Base-by-base conservation (phyloP, 805 yeast species). In the Kluyveromyces dobzhanskii region DNA sequence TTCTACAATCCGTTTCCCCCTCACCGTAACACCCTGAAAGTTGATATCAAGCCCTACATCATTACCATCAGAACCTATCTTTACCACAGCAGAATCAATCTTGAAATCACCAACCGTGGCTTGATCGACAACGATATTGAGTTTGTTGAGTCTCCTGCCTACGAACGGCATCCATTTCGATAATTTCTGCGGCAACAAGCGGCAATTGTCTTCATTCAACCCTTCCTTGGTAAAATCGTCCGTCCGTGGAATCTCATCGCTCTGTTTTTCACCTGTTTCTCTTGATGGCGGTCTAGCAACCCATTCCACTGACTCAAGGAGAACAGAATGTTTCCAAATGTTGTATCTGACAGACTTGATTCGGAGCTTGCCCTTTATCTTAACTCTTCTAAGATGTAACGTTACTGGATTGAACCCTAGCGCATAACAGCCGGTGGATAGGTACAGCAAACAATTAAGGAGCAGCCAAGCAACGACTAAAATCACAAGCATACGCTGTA, bases 341-440 rank as follows among this genome's bases (percentile, higher is more conserved):
- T 43, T 35, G 14, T 54, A 30, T 34, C 50, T 53, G 5, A 55
- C 14, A 11, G 49, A 44, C 17, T 40, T 38, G n/a, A 55, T 30
- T 9, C 38, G 14, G 4, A 46, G 16, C 9, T 37, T 41, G 38
- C 44, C 44, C 19, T 43, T 44, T 16, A 44, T 40, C 3, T 28
- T 23, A 8, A 56, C 27, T 7, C 45, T 35, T 8, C 29, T 32
- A 11, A 53, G 26, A 36, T 45, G 46, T 2, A 45, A 35, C 28
- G 40, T 48, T n/a, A 53, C 24, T 16, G 57, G 56, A 30, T 56
- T 50, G 30, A 52, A 38, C 35, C 41, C 46, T 6, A 30, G 26
- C n/a, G 49, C 40, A 6, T 49, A 41, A 3, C 49, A 9, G 2
- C 56, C 57, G 3, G 40, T 18, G 7, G 41, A 24, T 14, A 14